These are phyloP conservation scores for Neurospora sp. DNA, from an alignment of 2,329 filamentous ascomycete genomes.

Conservation along the genomic window DNA sequence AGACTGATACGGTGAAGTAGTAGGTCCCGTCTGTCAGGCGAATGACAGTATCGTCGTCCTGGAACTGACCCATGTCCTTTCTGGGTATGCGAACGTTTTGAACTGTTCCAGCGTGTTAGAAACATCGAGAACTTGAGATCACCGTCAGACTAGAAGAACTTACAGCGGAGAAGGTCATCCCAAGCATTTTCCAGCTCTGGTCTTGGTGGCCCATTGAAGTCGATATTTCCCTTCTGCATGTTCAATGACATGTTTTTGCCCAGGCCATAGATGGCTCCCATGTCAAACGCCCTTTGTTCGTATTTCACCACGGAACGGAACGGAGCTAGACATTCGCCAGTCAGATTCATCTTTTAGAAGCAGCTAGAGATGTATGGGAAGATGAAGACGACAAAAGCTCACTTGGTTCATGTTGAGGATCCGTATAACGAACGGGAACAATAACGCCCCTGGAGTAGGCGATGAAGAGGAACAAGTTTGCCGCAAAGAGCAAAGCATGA, in stretches of 20 bases:
- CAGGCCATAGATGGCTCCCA: not conserved
- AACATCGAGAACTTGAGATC: not conserved
- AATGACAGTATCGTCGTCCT: not conserved
- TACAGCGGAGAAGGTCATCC: not conserved
- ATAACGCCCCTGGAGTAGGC: not conserved
- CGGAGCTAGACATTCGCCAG: not conserved
- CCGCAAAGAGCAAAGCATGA: not conserved
- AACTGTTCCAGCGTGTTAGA: not conserved
- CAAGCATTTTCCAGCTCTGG: conserved; percentile 1
- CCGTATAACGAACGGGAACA: not conserved
- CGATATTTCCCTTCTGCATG: not conserved
- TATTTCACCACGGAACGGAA: not conserved
- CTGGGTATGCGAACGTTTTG: not conserved
- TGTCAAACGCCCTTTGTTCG: not conserved
- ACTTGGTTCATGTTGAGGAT: not conserved
- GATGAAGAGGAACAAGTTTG: not conserved
- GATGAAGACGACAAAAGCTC: not conserved
- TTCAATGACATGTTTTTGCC: not conserved
- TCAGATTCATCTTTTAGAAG: too few species aligned
- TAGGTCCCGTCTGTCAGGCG: conserved; percentile 1
- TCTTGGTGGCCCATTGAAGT: conserved; percentile 2
- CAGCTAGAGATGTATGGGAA: too few species aligned
- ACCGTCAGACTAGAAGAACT: not conserved
- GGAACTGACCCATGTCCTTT: not conserved
- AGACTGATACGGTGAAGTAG: conserved; percentile 1